These are phyloP conservation scores for Bocquillonia castaneifolia DNA, from an alignment of 441 rosid species.

Conservation along the genomic window DNA sequence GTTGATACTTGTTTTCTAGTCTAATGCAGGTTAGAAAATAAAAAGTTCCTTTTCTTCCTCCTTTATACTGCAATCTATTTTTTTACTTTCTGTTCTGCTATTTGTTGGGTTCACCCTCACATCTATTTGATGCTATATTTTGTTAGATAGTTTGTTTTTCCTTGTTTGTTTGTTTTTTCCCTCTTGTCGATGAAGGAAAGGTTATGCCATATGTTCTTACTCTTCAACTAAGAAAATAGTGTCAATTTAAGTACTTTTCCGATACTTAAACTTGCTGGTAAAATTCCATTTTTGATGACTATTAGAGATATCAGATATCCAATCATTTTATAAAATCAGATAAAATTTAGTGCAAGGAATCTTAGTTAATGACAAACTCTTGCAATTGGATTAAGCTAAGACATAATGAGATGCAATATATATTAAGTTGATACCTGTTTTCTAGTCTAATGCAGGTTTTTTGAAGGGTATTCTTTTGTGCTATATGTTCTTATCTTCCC, in stretches of 20 bases:
- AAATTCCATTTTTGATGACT: not conserved
- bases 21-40: slow-evolving; percentile 13
- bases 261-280: not conserved
- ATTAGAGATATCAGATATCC: not conserved
- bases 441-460: not conserved
- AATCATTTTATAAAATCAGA: not conserved
- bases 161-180: too few species aligned
- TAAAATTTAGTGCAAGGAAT: not conserved
- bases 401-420: not conserved
- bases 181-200: too few species aligned
- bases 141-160: too few species aligned
- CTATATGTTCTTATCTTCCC: not conserved
- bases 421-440: not conserved
- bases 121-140: too few species aligned
- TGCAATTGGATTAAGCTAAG: not conserved
- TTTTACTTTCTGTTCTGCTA: too few species aligned
- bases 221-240: too few species aligned
- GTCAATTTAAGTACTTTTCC: not conserved
- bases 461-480: not conserved
- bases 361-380: not conserved
- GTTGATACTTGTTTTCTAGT: not conserved
- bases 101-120: too few species aligned
- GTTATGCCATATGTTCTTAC: too few species aligned
- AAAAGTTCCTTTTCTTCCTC: not conserved
- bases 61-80: not conserved